phyloP scores from a whole-genome alignment of 2,329 filamentous ascomycete genomes.

The Neopestalotiopsis sp. region DNA sequence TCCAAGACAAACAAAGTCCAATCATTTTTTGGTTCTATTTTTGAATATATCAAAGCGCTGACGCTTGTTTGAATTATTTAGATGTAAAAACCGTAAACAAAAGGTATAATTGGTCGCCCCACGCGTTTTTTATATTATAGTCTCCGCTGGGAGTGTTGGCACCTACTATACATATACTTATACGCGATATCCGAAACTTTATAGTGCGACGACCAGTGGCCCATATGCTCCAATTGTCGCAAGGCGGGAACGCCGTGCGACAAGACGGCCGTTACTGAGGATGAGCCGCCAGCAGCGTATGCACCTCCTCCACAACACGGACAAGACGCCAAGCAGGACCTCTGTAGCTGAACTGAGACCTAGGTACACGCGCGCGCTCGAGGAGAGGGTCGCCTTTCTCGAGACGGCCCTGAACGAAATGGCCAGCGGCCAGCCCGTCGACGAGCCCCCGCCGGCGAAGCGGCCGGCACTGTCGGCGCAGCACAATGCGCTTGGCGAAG shows the following conservation, averaged over 20 bases:
- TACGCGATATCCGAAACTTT: not conserved
- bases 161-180: not conserved
- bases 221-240: constrained; percentile 48
- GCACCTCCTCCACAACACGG: constrained; percentile 17
- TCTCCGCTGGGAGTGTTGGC: not conserved
- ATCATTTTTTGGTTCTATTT: not conserved
- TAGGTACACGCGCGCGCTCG: constrained; percentile 47
- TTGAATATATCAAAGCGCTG: not conserved
- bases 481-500: constrained; percentile 40
- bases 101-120: constrained; percentile 35
- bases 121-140: not conserved
- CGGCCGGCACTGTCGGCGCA: constrained; percentile 18
- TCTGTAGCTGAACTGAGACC: constrained; percentile 1
- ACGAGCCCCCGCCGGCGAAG: constrained; percentile 20
- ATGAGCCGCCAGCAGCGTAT: constrained; percentile 42
- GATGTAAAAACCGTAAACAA: constrained; percentile 50
- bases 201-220: constrained; percentile 50
- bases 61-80: constrained; percentile 13
- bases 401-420: constrained; percentile 35
- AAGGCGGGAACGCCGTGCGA: constrained; percentile 47
- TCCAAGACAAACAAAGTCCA: not conserved
- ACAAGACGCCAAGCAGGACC: not conserved
- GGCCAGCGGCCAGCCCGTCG: constrained; percentile 13
- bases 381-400: constrained; percentile 47
- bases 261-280: constrained; percentile 45